Evolutionary conservation across 495 filamentous ascomycete genomes (phyloP).

Genomic region (Neurospora cerealis): DNA sequence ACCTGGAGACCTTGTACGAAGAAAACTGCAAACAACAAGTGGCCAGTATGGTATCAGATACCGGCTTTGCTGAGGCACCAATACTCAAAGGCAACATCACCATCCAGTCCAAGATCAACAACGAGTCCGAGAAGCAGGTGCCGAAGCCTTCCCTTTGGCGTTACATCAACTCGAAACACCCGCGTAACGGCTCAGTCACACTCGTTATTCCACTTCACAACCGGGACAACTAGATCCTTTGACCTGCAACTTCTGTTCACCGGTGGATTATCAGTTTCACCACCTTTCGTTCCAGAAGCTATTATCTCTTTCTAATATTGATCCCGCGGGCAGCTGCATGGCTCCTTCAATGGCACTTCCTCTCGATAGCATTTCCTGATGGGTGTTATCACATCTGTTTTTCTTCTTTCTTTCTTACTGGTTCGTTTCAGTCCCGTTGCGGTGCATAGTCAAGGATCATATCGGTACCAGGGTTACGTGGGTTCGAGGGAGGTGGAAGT

Average conservation of each 20-base stretch:
- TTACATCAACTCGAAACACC: conserved; percentile 15
- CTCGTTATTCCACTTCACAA: not conserved
- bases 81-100: not conserved
- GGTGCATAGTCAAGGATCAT: not conserved
- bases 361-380: not conserved
- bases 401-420: not conserved
- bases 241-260: not conserved
- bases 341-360: not conserved
- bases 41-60: not conserved
- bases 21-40: not conserved
- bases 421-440: not conserved
- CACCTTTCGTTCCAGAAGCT: not conserved
- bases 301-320: not conserved
- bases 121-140: not conserved
- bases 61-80: not conserved
- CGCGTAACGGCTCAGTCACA: conserved; percentile 2
- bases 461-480: not conserved
- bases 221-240: not conserved
- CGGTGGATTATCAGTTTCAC: not conserved
- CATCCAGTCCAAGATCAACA: not conserved
- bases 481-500: not conserved
- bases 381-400: not conserved
- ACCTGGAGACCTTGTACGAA: not conserved
- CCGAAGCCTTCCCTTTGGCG: conserved; percentile 8
- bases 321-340: not conserved